These are phyloP conservation scores for Epichloe sibirici DNA, from an alignment of 2,329 filamentous ascomycete species.

Conservation along the genomic window DNA sequence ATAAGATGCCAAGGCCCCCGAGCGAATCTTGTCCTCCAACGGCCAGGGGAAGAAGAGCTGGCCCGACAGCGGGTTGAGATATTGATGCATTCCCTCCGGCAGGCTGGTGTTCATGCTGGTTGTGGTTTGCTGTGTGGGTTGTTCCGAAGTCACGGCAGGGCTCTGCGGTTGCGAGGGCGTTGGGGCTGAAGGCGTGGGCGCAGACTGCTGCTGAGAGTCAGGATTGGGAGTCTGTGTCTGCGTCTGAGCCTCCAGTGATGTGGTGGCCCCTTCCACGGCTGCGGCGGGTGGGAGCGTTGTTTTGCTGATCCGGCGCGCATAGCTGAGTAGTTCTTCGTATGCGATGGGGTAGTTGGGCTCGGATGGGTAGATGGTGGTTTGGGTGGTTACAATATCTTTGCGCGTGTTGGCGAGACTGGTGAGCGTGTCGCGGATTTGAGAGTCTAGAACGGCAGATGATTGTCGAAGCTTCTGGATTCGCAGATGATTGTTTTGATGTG, in stretches of 20 bases:
- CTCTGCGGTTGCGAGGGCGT: conserved; percentile 23
- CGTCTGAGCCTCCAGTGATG: conserved; percentile 16
- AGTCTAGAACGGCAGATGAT: conserved; percentile 52
- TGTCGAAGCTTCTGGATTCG: conserved; percentile 58
- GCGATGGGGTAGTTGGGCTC: conserved; percentile 43
- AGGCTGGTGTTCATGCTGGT: conserved; percentile 28
- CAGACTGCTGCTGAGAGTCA: conserved; percentile 18
- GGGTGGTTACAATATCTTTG: conserved; percentile 55
- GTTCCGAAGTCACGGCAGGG: conserved; percentile 18
- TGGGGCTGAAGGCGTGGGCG: conserved; percentile 20
- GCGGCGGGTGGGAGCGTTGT: conserved; percentile 61
- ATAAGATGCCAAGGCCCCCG: conserved; percentile 52
- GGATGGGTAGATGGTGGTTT: conserved; percentile 42
- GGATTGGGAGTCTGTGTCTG: conserved; percentile 11
- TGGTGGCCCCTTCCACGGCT: conserved; percentile 27
- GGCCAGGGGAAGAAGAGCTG: conserved; percentile 69
- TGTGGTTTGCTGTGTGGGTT: conserved; percentile 21
- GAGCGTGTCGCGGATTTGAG: conserved; percentile 60
- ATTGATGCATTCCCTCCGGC: conserved; percentile 35
- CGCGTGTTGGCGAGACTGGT: conserved; percentile 59
- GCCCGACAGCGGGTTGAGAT: conserved; percentile 43
- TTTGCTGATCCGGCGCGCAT: conserved; percentile 68
- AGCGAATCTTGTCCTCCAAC: conserved; percentile 53
- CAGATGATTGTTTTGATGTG: conserved; percentile 62
- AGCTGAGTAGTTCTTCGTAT: conserved; percentile 63